These are phyloP conservation scores for Triangularia verruculosa DNA, from an alignment of 2,329 filamentous ascomycete species.

Conservation along the genomic window DNA sequence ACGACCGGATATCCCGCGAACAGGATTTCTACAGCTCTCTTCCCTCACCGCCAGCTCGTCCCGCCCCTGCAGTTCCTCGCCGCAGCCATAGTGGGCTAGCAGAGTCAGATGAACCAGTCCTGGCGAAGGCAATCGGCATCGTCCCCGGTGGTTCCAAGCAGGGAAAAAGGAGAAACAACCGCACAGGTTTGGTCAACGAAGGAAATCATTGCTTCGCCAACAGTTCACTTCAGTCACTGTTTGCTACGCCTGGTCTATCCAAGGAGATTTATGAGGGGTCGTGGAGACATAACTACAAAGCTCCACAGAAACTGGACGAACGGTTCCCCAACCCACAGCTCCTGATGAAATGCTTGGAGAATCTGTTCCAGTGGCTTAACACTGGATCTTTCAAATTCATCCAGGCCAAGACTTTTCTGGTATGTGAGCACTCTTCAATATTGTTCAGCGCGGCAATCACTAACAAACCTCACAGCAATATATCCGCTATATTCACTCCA, in stretches of 20 bases:
- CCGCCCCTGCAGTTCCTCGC: conserved; percentile 64
- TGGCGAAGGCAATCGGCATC: conserved; percentile 32
- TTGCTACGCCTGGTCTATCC: conserved; percentile 68
- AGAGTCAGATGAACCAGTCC: conserved; percentile 37
- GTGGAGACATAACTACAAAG: conserved; percentile 63
- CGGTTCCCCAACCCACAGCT: conserved; percentile 53
- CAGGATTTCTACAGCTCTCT: conserved; percentile 46
- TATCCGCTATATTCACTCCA: conserved; percentile 58
- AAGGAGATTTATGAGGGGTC: conserved; percentile 57
- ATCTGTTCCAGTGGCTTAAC: conserved; percentile 56
- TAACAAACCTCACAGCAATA: conserved; percentile 50
- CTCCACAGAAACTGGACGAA: conserved; percentile 62
- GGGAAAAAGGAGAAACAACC: conserved; percentile 48
- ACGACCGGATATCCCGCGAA: conserved; percentile 16
- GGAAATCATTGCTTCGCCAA: conserved; percentile 90
- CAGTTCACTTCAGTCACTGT: conserved; percentile 79
- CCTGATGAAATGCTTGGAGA: conserved; percentile 58
- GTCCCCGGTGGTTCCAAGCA: conserved; percentile 28
- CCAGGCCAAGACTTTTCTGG: conserved; percentile 56
- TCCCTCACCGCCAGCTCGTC: conserved; percentile 59
- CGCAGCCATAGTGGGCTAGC: conserved; percentile 77
- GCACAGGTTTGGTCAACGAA: conserved; percentile 72
- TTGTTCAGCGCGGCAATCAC: conserved; percentile 21
- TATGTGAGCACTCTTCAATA: conserved; percentile 36
- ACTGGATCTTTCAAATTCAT: conserved; percentile 49